A percentile compares a stretch with the other conserved stretches of the same genome.
Evolutionary conservation across 805 yeast genomes (phyloP).

Genomic region (Hanseniaspora meyeri): DNA sequence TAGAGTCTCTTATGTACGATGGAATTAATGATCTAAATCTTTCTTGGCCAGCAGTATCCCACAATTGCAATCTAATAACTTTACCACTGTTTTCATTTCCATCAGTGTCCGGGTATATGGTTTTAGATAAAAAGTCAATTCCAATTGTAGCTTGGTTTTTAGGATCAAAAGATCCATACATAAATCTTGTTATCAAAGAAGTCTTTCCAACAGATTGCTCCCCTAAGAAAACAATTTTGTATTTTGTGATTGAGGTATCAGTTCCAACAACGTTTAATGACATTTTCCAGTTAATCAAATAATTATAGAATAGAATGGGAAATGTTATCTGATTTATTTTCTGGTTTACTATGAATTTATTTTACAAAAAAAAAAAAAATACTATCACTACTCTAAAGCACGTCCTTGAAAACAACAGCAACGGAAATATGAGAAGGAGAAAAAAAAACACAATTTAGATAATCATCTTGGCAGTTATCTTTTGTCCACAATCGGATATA

Average conservation of each 20-base stretch:
- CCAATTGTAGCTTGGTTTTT: slow-evolving; percentile 94
- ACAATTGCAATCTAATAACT: slow-evolving; percentile 83
- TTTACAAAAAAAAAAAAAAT: no score
- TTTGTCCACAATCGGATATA: no score
- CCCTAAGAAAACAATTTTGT: slow-evolving; percentile 90
- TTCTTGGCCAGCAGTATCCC: slow-evolving; percentile 99
- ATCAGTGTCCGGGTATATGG: slow-evolving; percentile 71
- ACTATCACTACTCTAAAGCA: no score
- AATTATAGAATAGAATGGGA: neutral
- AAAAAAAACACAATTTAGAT: neutral
- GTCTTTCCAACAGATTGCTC: slow-evolving; percentile 96
- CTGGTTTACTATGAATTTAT: neutral
- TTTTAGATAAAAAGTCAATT: slow-evolving; percentile 84
- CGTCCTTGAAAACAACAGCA: neutral
- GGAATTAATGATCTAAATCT: slow-evolving; percentile 90
- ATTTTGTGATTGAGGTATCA: slow-evolving; percentile 38
- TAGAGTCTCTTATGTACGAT: slow-evolving; percentile 86
- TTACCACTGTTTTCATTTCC: slow-evolving; percentile 39
- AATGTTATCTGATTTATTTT: neutral
- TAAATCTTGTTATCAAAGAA: slow-evolving; percentile 87
- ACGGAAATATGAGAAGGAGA: neutral
- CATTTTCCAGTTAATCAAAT: neutral
- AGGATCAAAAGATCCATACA: slow-evolving; percentile 95
- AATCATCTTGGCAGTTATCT: neutral
- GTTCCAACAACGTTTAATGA: slow-evolving; percentile 13